A percentile compares a stretch with the other conserved stretches of the same genome.
Conservation (phyloP, 805 yeast species). For the Myxozyma vanderwaltii region DNA sequence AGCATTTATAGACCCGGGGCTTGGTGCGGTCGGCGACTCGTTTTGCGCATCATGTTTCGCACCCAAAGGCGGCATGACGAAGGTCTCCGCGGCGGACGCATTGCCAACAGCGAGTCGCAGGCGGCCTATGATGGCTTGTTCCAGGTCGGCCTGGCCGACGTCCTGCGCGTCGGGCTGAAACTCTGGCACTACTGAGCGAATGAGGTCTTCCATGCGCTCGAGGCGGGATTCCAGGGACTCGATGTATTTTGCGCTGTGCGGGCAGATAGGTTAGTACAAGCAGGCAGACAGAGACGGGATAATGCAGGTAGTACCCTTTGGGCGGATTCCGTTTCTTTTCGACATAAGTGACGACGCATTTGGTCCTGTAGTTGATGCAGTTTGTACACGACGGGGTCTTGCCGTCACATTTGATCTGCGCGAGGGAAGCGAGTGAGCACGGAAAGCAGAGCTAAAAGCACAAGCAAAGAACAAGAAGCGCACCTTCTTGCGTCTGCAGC, state of each 20-base stretch:
- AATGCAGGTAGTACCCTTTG: constrained; percentile 23
- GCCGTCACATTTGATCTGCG: constrained; percentile 47
- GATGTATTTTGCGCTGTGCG: constrained; percentile 33
- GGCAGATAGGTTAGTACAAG: not conserved
- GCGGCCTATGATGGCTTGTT: not conserved
- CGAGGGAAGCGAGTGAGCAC: not conserved
- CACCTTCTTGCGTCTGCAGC: constrained; percentile 48
- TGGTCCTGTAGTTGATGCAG: constrained; percentile 35
- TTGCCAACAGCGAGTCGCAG: not conserved
- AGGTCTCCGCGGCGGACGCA: constrained; percentile 1
- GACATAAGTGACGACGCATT: constrained; percentile 36
- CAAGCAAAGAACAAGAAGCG: not conserved
- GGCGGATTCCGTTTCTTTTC: constrained; percentile 37
- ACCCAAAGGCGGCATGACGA: constrained; percentile 1
- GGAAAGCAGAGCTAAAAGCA: not conserved
- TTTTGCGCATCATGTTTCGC: not conserved
- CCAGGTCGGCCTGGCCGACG: not conserved
- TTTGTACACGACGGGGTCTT: constrained; percentile 38
- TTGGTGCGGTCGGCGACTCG: not conserved
- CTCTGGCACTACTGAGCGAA: constrained; percentile 30
- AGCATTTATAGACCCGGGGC: not conserved
- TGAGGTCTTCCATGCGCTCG: constrained; percentile 36
- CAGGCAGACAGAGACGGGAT: not conserved
- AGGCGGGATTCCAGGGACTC: constrained; percentile 36
- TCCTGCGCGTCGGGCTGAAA: constrained; percentile 1